Percentiles rank a stretch among this genome's conserved stretches.
Evolutionary conservation across 352 stramenopile species (phyloP).

Genomic region (Pythium monospermum): DNA sequence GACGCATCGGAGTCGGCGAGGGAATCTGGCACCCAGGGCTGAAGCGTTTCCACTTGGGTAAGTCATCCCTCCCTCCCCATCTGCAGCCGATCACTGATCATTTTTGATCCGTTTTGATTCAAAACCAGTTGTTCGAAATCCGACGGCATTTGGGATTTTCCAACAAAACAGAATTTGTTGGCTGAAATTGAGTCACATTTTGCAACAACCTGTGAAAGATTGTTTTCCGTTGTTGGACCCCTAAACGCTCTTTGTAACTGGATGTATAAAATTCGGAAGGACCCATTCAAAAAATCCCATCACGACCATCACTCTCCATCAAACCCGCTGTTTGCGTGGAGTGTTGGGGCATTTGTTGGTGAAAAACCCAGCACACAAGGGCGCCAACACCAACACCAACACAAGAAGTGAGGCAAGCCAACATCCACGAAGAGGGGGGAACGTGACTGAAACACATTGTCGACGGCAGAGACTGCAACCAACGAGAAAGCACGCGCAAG

Average conservation of each 20-base stretch:
- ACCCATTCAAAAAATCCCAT: neutral
- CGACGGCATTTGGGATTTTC: too few species aligned
- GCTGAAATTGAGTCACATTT: neutral
- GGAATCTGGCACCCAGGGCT: slow-evolving; percentile 2
- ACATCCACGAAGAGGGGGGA: slow-evolving; percentile 2
- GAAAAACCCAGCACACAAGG: neutral
- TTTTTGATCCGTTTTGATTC: too few species aligned
- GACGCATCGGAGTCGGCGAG: slow-evolving; percentile 11
- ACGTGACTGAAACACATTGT: too few species aligned
- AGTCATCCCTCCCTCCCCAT: slow-evolving; percentile 18
- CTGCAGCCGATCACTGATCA: too few species aligned
- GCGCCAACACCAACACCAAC: slow-evolving; percentile 1
- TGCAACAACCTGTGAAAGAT: slow-evolving; percentile 5
- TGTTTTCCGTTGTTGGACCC: neutral
- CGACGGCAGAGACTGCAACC: too few species aligned
- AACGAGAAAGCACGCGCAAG: too few species aligned
- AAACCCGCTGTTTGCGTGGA: neutral
- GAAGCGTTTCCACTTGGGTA: slow-evolving; percentile 6
- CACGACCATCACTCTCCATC: slow-evolving; percentile 8
- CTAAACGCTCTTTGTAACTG: neutral
- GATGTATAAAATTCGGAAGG: slow-evolving; percentile 9
- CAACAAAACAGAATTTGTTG: too few species aligned
- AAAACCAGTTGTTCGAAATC: too few species aligned
- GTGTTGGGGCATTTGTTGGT: too few species aligned
- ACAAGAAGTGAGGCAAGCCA: neutral